Base-by-base conservation (phyloP, 345 rosid genomes). In the Triadica sebifera region DNA sequence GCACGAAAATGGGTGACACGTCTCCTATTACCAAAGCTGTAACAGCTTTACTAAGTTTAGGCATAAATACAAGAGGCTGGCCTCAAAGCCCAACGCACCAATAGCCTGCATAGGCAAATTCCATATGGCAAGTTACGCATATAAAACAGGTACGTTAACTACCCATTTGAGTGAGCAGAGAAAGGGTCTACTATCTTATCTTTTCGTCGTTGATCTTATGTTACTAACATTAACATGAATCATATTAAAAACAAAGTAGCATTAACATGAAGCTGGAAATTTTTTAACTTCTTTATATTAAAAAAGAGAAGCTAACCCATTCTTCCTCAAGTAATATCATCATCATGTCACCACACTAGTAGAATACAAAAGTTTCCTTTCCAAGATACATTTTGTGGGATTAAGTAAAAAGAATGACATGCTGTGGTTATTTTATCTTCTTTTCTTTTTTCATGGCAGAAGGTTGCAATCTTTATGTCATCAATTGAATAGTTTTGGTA, bases 31-130 rank as follows among this genome's bases (percentile, higher is more conserved):
- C 66, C 70, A 20, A 58, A 73, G 75, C 64, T 43, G 47, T 39
- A 76, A 60, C 69, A 46, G 53, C 62, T 72, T 79, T 74, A 46
- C 64, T 38, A 73, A 69, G 67, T 59, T 70, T 12, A 64, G 12
- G 65, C 67, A 83, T 53, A 20, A 25, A 41, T 37, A 61, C 62
- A 55, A 62, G 67, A 58, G 50, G 8, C 11, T 13, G 67, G 19
- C 41, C 41, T 57, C 52, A 65, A 69, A 78, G 80, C 52, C 38
- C 47, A 25, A 22, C 12, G 24, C 25, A 61, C 51, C 52, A 22
- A 45, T 65, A 55, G 39, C 63, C 73, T 51, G 46, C 22, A 16
- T 52, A 56, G 29, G 24, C 56, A 75, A 62, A 55, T 67, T 61
- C 19, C 24, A 65, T 64, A 65, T 50, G 69, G 72, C 46, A 68